Evolutionary conservation across 768 basidiomycete genomes (phyloP).

Genomic region (Rhodotorula kratochvilovae): DNA sequence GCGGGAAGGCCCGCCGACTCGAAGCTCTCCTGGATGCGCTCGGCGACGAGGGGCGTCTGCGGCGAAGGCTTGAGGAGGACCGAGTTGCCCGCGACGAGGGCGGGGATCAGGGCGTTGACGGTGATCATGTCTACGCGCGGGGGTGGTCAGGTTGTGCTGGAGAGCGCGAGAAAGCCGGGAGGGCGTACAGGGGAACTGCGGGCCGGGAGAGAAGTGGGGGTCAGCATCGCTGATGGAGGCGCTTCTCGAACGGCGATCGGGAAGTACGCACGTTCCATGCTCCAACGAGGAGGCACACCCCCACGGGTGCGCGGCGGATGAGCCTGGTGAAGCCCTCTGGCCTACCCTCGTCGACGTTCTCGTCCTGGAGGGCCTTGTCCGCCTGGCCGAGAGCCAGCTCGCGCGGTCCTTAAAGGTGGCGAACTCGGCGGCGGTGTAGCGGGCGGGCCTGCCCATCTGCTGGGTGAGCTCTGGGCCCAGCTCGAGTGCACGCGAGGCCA

Average conservation of each 20-base stretch:
- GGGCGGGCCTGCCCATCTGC: constrained; percentile 88
- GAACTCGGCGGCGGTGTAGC: constrained; percentile 73
- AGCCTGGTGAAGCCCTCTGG: constrained; percentile 76
- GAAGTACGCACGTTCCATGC: constrained; percentile 80
- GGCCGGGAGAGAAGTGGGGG: not conserved
- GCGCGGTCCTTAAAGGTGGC: constrained; percentile 75
- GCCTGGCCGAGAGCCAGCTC: constrained; percentile 81
- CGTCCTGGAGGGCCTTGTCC: constrained; percentile 64
- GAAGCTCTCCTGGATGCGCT: constrained; percentile 68
- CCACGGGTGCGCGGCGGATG: constrained; percentile 77
- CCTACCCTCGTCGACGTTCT: constrained; percentile 69
- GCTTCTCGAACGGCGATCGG: not conserved
- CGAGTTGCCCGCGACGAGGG: constrained; percentile 79
- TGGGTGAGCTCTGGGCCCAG: constrained; percentile 70
- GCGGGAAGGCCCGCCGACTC: constrained; percentile 71
- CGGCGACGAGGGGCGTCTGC: constrained; percentile 84
- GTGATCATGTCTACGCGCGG: constrained; percentile 64
- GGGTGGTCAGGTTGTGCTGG: constrained; percentile 44
- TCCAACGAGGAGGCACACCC: constrained; percentile 79
- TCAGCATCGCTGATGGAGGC: not conserved
- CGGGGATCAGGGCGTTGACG: constrained; percentile 87
- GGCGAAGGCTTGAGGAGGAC: constrained; percentile 93
- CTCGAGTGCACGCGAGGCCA: constrained; percentile 57
- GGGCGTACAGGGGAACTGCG: constrained; percentile 15
- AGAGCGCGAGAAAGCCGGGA: not conserved